Conservation (phyloP, 345 rosid genomes). For the Eutrema heterophyllum region DNA sequence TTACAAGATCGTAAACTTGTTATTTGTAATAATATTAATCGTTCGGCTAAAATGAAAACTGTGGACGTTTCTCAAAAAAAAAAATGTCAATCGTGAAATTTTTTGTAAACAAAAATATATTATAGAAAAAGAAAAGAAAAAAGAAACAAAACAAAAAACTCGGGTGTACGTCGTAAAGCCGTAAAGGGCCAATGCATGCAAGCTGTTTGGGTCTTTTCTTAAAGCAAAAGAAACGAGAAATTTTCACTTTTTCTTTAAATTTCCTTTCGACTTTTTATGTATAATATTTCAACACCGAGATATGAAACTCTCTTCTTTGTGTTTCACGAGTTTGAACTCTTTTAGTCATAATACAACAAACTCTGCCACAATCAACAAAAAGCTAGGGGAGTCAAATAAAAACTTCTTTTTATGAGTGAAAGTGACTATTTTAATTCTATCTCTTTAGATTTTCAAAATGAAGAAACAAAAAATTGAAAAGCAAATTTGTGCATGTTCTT, state of each 20-base stretch:
- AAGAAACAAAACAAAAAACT: neutral
- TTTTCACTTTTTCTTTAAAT: slow-evolving; percentile 1
- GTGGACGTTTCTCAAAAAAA: too few relatives aligned
- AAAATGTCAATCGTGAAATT: too few relatives aligned
- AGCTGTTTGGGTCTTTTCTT: slow-evolving; percentile 25
- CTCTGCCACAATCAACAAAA: slow-evolving; percentile 9
- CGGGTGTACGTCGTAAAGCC: slow-evolving; percentile 3
- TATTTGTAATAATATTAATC: neutral
- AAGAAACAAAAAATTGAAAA: neutral
- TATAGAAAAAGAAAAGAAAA: neutral
- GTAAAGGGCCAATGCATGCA: neutral
- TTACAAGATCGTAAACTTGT: neutral
- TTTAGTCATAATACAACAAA: slow-evolving; percentile 13
- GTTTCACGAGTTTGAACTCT: slow-evolving; percentile 19
- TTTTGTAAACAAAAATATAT: too few relatives aligned
- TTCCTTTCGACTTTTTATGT: neutral
- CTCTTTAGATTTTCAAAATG: neutral
- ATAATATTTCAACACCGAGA: neutral
- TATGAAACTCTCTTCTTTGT: slow-evolving; percentile 6
- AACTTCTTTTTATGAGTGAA: slow-evolving; percentile 10
- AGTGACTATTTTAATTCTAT: neutral
- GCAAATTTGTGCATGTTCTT: neutral
- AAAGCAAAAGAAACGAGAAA: slow-evolving; percentile 23
- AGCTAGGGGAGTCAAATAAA: neutral
- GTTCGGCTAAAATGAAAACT: neutral